Evolutionary conservation across 495 filamentous ascomycete genomes (phyloP).

Genomic region (Xylaria sp.): DNA sequence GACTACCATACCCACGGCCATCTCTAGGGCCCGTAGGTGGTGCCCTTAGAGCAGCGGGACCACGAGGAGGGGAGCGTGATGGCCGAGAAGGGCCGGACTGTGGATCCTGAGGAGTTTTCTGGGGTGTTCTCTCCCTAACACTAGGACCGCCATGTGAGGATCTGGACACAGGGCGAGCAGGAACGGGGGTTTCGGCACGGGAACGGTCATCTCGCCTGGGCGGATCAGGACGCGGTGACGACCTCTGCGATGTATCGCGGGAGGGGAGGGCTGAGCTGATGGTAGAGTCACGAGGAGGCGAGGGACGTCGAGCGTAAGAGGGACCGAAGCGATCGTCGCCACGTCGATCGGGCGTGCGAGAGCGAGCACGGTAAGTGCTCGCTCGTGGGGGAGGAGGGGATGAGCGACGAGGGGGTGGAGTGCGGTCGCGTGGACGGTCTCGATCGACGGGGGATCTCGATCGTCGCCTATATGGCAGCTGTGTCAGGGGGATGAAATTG

Average conservation of each 20-base stretch:
- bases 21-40: constrained; percentile 55
- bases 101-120: constrained; percentile 36
- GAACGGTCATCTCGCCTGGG: constrained; percentile 52
- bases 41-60: constrained; percentile 54
- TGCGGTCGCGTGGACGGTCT: constrained; percentile 49
- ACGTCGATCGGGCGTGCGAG: constrained; percentile 52
- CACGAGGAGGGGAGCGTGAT: constrained; percentile 52
- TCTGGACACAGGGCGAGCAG: constrained; percentile 41
- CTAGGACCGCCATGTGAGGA: constrained; percentile 33
- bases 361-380: constrained; percentile 50
- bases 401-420: constrained; percentile 49
- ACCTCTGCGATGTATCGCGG: constrained; percentile 50
- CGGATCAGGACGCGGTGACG: constrained; percentile 51
- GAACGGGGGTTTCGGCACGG: constrained; percentile 46
- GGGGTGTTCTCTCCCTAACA: constrained; percentile 40
- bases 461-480: constrained; percentile 46
- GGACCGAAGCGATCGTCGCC: constrained; percentile 48
- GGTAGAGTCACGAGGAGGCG: constrained; percentile 49
- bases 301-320: constrained; percentile 49
- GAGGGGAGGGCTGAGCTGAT: constrained; percentile 53
- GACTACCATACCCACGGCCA: constrained; percentile 45
- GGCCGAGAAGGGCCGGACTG: constrained; percentile 28
- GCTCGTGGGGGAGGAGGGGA: constrained; percentile 44
- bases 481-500: constrained; percentile 39
- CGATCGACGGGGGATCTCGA: constrained; percentile 56